A percentile compares a stretch with the other conserved stretches of the same genome.
phyloP scores from a whole-genome alignment of 2,329 filamentous ascomycete species.

The Neospermospora avenae region DNA sequence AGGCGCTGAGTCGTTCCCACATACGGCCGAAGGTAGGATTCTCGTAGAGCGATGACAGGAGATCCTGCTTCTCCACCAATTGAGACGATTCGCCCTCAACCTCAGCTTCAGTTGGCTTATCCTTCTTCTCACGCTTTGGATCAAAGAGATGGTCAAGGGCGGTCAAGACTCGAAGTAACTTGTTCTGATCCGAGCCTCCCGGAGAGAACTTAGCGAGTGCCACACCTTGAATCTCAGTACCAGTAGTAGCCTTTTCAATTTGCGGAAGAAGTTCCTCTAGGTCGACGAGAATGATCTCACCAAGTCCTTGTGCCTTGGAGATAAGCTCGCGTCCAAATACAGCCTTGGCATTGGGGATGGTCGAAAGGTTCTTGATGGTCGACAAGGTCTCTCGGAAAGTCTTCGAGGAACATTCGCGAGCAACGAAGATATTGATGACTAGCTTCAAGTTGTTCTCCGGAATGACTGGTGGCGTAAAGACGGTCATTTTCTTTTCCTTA shows the following conservation, averaged over 20 bases:
- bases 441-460: slow-evolving; percentile 86
- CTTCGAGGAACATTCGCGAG: slow-evolving; percentile 93
- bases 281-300: slow-evolving; percentile 79
- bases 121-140: slow-evolving; percentile 60
- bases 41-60: slow-evolving; percentile 85
- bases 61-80: slow-evolving; percentile 70
- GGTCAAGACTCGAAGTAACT: slow-evolving; percentile 85
- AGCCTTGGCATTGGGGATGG: slow-evolving; percentile 84
- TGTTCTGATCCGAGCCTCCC: slow-evolving; percentile 93
- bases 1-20: slow-evolving; percentile 90
- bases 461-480: slow-evolving; percentile 76
- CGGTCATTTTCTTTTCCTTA: slow-evolving; percentile 38
- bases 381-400: slow-evolving; percentile 97
- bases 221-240: slow-evolving; percentile 92
- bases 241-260: slow-evolving; percentile 80
- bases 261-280: slow-evolving; percentile 81
- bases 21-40: slow-evolving; percentile 85
- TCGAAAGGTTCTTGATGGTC: slow-evolving; percentile 97
- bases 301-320: slow-evolving; percentile 78
- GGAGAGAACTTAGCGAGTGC: slow-evolving; percentile 95
- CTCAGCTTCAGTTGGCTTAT: slow-evolving; percentile 42
- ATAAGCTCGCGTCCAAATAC: slow-evolving; percentile 93
- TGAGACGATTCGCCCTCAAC: slow-evolving; percentile 52
- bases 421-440: slow-evolving; percentile 95
- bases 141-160: slow-evolving; percentile 96